Evolutionary conservation across 1,284 basidiomycete genomes (phyloP).

Genomic region (Taiwanofungus camphoratus): DNA sequence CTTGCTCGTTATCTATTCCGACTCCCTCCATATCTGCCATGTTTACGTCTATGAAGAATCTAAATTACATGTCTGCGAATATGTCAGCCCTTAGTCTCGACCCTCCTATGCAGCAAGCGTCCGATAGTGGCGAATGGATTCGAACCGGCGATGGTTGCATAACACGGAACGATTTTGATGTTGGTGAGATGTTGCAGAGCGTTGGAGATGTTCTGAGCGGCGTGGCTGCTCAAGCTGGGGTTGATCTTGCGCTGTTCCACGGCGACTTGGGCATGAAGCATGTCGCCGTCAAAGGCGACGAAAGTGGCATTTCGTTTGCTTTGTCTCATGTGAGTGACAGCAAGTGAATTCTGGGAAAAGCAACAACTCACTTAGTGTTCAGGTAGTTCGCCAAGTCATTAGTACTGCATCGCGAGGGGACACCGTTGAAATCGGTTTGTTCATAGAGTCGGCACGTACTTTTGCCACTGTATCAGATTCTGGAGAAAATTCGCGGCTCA

Average conservation of each 20-base stretch:
- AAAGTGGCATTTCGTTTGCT: slow-evolving; percentile 75
- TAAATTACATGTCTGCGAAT: slow-evolving; percentile 87
- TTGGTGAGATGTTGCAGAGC: slow-evolving; percentile 68
- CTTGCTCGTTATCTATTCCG: slow-evolving; percentile 80
- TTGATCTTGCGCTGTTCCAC: slow-evolving; percentile 86
- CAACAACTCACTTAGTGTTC: slow-evolving; percentile 10
- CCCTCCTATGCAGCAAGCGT: slow-evolving; percentile 8
- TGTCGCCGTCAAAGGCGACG: slow-evolving; percentile 79
- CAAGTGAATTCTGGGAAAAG: slow-evolving; percentile 15
- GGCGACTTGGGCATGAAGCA: slow-evolving; percentile 82
- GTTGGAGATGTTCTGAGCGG: slow-evolving; percentile 84
- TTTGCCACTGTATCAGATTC: no score
- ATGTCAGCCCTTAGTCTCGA: slow-evolving; percentile 35
- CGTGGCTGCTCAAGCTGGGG: slow-evolving; percentile 73
- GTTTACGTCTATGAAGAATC: slow-evolving; percentile 83
- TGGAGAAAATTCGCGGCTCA: not conserved
- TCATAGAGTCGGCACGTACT: slow-evolving; percentile 39
- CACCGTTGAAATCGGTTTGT: slow-evolving; percentile 86
- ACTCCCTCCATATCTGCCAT: slow-evolving; percentile 84
- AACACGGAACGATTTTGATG: slow-evolving; percentile 47
- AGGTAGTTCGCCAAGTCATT: slow-evolving; percentile 86
- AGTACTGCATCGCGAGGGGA: slow-evolving; percentile 64
- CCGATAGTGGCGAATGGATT: slow-evolving; percentile 7
- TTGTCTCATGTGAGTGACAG: slow-evolving; percentile 70
- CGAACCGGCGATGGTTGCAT: slow-evolving; percentile 8